phyloP scores from a whole-genome alignment of 108 stramenopile genomes.

The Conticribra weissflogii region DNA sequence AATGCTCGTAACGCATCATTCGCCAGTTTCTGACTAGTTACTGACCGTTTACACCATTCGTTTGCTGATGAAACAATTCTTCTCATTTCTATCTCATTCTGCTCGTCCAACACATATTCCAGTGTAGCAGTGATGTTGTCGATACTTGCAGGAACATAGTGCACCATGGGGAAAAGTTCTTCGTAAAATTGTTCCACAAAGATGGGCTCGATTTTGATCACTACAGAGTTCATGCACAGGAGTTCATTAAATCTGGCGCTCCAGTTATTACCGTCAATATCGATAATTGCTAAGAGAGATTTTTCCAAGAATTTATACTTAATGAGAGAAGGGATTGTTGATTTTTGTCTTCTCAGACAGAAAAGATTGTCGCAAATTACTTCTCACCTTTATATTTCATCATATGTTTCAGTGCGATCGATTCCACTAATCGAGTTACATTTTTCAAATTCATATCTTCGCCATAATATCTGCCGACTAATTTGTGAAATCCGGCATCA shows the following conservation, averaged over 20 bases:
- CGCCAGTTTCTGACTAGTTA: slow-evolving; percentile 20
- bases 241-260: slow-evolving; percentile 49
- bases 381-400: slow-evolving; percentile 47
- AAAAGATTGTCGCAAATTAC: too few relatives aligned
- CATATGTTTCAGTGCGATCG: slow-evolving; percentile 43
- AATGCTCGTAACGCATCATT: slow-evolving; percentile 18
- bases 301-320: too few relatives aligned
- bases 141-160: slow-evolving; percentile 53
- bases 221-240: slow-evolving; percentile 54
- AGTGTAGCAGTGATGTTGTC: slow-evolving; percentile 38
- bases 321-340: not conserved
- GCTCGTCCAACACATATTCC: slow-evolving; percentile 28
- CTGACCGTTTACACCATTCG: slow-evolving; percentile 45
- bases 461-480: slow-evolving; percentile 36
- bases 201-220: slow-evolving; percentile 57
- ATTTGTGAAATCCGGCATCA: slow-evolving; percentile 46
- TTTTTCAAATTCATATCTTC: not conserved
- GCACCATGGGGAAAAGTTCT: slow-evolving; percentile 40
- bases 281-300: slow-evolving; percentile 50
- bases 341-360: too few relatives aligned
- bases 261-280: slow-evolving; percentile 65
- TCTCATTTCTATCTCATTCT: slow-evolving; percentile 35
- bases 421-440: slow-evolving; percentile 8
- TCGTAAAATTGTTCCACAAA: slow-evolving; percentile 50
- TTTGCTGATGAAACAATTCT: slow-evolving; percentile 47